phyloP scores from a whole-genome alignment of 192 early-diverging fungal species.

The Coemansia sp. region DNA sequence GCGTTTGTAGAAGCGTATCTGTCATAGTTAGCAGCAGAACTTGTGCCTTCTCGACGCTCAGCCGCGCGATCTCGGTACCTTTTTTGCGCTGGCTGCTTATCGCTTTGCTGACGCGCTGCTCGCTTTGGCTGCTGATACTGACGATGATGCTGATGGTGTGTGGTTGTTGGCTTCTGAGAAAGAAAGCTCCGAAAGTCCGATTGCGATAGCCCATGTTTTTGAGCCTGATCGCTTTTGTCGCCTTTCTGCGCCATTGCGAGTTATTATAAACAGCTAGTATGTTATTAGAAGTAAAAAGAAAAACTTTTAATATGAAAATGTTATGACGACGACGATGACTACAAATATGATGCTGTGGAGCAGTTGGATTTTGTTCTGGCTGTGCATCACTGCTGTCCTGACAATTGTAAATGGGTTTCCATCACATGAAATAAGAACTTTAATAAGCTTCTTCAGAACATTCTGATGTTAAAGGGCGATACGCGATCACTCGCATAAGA shows the following conservation, averaged over 20 bases:
- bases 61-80: slow-evolving; percentile 89
- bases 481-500: too few relatives aligned
- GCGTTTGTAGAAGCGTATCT: slow-evolving; percentile 4
- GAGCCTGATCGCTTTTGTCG: not conserved
- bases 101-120: not conserved
- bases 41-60: slow-evolving; percentile 70
- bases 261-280: not conserved
- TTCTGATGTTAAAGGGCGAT: too few relatives aligned
- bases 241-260: too few relatives aligned
- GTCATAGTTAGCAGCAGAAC: not conserved
- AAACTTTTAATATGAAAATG: not conserved
- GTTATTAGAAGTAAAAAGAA: not conserved
- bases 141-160: not conserved
- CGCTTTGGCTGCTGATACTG: not conserved
- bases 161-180: not conserved
- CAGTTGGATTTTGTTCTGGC: too few relatives aligned
- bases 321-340: too few relatives aligned
- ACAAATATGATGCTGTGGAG: too few relatives aligned
- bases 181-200: slow-evolving; percentile 30
- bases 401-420: not conserved
- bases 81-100: slow-evolving; percentile 1
- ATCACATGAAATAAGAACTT: not conserved
- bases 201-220: slow-evolving; percentile 6
- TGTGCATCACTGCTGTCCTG: too few relatives aligned
- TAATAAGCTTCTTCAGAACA: not conserved